These are phyloP conservation scores for Claviceps fusiformis DNA, from an alignment of 2,329 filamentous ascomycete genomes.

Conservation along the genomic window DNA sequence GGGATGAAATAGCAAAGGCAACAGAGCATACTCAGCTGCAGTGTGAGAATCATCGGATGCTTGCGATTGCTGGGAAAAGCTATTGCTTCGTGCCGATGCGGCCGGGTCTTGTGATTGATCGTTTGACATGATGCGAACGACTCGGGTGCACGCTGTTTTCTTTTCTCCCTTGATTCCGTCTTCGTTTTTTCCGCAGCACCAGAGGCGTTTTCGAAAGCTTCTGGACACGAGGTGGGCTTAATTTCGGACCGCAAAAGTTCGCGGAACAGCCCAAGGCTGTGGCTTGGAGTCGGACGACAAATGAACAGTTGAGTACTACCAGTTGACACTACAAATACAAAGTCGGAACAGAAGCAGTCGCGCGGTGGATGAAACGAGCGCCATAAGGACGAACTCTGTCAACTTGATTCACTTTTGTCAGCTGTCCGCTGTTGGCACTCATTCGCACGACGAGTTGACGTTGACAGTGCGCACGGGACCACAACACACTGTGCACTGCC, in stretches of 20 bases:
- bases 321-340: not conserved
- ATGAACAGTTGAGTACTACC: not conserved
- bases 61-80: constrained; percentile 43
- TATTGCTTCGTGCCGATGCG: constrained; percentile 33
- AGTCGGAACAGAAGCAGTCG: not conserved
- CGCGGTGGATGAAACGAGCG: not conserved
- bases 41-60: constrained; percentile 55
- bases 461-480: not conserved
- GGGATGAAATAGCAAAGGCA: not conserved
- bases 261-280: not conserved
- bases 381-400: not conserved
- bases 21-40: constrained; percentile 37
- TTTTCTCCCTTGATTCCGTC: too few relatives aligned
- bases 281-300: not conserved
- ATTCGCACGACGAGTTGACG: not conserved
- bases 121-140: constrained; percentile 19
- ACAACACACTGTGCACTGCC: too few relatives aligned
- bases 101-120: constrained; percentile 18
- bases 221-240: not conserved
- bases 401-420: not conserved
- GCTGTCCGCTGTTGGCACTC: not conserved
- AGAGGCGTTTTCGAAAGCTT: not conserved
- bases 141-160: not conserved
- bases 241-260: not conserved
- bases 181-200: not conserved